Percentiles rank a stretch among this genome's conserved stretches.
These are phyloP conservation scores for Geranomyces variabilis DNA, from an alignment of 192 early-diverging fungal species.

Conservation along the genomic window DNA sequence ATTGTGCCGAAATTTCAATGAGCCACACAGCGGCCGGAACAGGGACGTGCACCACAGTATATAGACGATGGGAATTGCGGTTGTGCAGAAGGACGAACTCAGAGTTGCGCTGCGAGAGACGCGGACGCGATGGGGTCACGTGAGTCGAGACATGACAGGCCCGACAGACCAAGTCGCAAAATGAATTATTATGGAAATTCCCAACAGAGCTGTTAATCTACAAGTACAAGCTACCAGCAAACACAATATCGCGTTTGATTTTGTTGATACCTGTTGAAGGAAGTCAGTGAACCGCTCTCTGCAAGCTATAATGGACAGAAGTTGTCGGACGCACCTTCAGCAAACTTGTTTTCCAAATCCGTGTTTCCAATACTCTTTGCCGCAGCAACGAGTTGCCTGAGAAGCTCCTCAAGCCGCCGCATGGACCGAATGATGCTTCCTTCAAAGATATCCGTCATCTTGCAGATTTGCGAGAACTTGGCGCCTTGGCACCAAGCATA, in stretches of 20 bases:
- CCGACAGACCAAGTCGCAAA: background rate
- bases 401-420: conserved; percentile 84
- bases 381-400: conserved; percentile 87
- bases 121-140: too few relatives aligned
- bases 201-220: conserved; percentile 2
- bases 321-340: conserved; percentile 59
- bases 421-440: conserved; percentile 90
- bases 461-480: conserved; percentile 91
- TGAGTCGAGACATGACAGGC: too few relatives aligned
- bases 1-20: too few relatives aligned
- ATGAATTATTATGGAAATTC: too few relatives aligned
- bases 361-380: conserved; percentile 93
- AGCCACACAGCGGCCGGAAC: too few relatives aligned
- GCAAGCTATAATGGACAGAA: background rate
- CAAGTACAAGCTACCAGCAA: conserved; percentile 87
- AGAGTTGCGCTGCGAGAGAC: too few relatives aligned
- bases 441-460: conserved; percentile 94
- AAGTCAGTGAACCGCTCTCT: background rate
- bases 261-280: conserved; percentile 74
- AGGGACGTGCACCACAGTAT: too few relatives aligned
- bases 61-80: too few relatives aligned
- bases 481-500: conserved; percentile 90
- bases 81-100: too few relatives aligned
- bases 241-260: conserved; percentile 97
- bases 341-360: conserved; percentile 93